Evolutionary conservation across 192 early-diverging fungal genomes (phyloP), one percentile per base, ranked within the genome.

Genomic region (Helicostylum pulchrum): DNA sequence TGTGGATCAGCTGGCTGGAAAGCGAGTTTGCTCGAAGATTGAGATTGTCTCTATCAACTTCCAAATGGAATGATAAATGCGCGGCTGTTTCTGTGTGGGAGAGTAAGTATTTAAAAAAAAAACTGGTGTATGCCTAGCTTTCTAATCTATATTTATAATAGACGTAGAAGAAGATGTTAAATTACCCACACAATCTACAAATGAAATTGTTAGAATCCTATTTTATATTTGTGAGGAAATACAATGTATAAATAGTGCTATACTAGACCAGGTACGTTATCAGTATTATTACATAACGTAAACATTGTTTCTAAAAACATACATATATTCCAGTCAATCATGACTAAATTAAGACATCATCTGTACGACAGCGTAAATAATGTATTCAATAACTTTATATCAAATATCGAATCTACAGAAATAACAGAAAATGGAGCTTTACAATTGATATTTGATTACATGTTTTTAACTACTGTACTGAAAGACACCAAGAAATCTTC

Each of bases 371-470:
- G 2, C n/a, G 17, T 53, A 17, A 39, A 44, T 34, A 34, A 53
- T 50, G 15, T 46, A 53, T 53, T 62, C 19, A 30, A 45, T 53
- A 17, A 19, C n/a, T 58, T 17, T 20, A 34, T 67, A 23, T 2
- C 56, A 6, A 47, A 42, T 45, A 11, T 45, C n/a, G 34, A 49
- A 21, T 7, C 57, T 3, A 39, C 14, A 23, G 31, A 47, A 8
- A 10, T 71, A 3, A 75, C 85, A 10, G 84, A 87, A 43, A 80
- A 79, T 50, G 81, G 84, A 1, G 80, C 83, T 1, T 49, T 87
- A 17, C 88, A 90, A 62, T 50, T 90, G 42, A 56, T 90, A n/a
- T 88, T 85, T 66, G 88, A 90, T 39, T 55, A 80, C 39, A 73
- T 79, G 54, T 82, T 83, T 51, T 39, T 88, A 20, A 72, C 60